These are phyloP conservation scores for Tephrocybe sp. DNA, from an alignment of 768 basidiomycete species.

Conservation along the genomic window DNA sequence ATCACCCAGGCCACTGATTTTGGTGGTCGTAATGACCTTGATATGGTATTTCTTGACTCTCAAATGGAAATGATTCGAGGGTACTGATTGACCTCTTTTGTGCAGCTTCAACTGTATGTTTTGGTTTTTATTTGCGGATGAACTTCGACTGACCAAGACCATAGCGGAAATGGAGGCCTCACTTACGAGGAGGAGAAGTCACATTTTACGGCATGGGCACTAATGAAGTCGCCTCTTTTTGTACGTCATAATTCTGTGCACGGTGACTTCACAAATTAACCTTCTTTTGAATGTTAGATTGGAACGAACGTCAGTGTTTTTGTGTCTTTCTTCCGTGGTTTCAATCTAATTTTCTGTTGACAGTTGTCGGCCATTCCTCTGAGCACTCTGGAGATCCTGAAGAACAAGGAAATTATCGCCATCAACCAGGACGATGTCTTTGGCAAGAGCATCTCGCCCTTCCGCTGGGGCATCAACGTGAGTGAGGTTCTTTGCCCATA, in stretches of 20 bases:
- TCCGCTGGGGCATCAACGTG: conserved; percentile 68
- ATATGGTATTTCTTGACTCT: conserved; percentile 41
- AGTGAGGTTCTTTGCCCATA: conserved; percentile 8
- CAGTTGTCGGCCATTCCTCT: conserved; percentile 44
- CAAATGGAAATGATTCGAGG: too few species aligned
- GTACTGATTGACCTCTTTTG: not conserved
- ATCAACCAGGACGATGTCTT: conserved; percentile 67
- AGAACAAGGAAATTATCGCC: conserved; percentile 61
- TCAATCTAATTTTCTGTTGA: not conserved
- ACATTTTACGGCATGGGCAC: conserved; percentile 71
- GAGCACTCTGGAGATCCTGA: conserved; percentile 53
- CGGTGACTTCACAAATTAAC: too few species aligned
- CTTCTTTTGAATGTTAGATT: conserved; percentile 1
- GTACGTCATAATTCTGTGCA: conserved; percentile 18
- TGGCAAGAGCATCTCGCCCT: conserved; percentile 61
- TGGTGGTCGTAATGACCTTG: conserved; percentile 65
- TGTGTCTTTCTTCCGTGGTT: not conserved
- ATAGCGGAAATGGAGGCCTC: conserved; percentile 62
- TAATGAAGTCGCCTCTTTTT: conserved; percentile 63
- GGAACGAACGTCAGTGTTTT: conserved; percentile 11
- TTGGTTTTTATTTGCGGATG: not conserved
- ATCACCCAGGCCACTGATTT: conserved; percentile 62
- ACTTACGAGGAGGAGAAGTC: conserved; percentile 63
- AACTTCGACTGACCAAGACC: not conserved
- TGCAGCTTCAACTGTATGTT: conserved; percentile 53